phyloP scores from a whole-genome alignment of 352 stramenopile genomes.

The Globisporangium paroecandrum region DNA sequence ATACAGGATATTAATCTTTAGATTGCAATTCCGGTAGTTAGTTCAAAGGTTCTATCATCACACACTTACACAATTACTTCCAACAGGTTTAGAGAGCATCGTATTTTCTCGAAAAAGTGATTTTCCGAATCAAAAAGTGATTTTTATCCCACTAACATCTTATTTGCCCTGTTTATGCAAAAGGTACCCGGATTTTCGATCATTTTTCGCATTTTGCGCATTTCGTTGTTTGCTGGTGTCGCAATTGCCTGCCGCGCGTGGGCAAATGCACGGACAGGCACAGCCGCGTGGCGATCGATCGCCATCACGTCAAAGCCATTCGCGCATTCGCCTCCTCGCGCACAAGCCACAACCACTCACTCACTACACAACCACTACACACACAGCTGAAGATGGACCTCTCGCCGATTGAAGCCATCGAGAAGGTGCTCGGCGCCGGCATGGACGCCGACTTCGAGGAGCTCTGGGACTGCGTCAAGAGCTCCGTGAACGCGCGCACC shows the following conservation, averaged over 20 bases:
- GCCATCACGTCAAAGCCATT: background rate
- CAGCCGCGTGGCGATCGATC: background rate
- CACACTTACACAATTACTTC: background rate
- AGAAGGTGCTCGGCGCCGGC: conserved; percentile 57
- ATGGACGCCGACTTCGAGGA: conserved; percentile 76
- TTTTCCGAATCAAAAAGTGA: background rate
- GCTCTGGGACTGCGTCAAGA: conserved; percentile 62
- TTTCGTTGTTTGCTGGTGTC: conserved; percentile 1
- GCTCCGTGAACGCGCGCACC: conserved; percentile 64
- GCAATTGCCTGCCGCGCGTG: background rate
- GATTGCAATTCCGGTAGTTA: background rate
- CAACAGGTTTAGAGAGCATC: background rate
- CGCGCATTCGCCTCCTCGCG: conserved; percentile 6
- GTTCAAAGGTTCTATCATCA: background rate
- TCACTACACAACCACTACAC: background rate
- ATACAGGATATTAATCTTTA: background rate
- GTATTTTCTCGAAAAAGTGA: background rate
- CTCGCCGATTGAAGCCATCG: conserved; percentile 59
- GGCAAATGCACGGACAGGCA: background rate
- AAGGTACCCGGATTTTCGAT: conserved; percentile 2
- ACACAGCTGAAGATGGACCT: conserved; percentile 15
- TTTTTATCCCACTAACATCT: background rate
- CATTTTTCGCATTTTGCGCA: conserved; percentile 9
- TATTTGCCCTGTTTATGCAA: conserved; percentile 2
- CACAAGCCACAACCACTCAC: conserved; percentile 2